phyloP scores from a whole-genome alignment of 768 basidiomycete genomes.

The Leccinum broughii region DNA sequence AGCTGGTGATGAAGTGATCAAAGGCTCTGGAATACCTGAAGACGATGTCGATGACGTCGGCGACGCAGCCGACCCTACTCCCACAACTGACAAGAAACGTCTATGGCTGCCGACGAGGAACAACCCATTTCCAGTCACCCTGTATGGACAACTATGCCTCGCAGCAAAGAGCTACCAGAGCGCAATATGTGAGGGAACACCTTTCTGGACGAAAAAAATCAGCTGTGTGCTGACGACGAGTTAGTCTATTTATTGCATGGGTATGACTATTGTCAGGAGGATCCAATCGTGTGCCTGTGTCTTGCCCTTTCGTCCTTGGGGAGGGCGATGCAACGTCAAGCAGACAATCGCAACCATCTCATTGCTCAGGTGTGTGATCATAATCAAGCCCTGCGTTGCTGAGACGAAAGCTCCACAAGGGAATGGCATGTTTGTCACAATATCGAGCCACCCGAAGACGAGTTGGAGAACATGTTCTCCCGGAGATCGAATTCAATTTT shows the following conservation, averaged over 20 bases:
- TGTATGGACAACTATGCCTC: conserved; percentile 86
- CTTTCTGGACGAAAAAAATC: not conserved
- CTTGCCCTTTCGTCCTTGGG: conserved; percentile 86
- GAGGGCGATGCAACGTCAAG: conserved; percentile 88
- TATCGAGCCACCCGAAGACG: conserved; percentile 68
- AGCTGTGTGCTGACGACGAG: not conserved
- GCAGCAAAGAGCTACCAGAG: conserved; percentile 86
- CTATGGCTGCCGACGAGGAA: conserved; percentile 60
- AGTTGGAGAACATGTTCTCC: conserved; percentile 40
- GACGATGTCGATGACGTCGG: conserved; percentile 37
- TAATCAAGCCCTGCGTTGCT: not conserved
- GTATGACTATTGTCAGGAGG: conserved; percentile 78
- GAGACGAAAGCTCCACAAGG: conserved; percentile 43
- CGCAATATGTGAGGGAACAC: conserved; percentile 70
- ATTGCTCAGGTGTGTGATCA: conserved; percentile 58
- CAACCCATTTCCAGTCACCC: conserved; percentile 66
- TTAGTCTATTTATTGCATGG: conserved; percentile 88
- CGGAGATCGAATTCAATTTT: conserved; percentile 93
- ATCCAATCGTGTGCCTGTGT: conserved; percentile 83
- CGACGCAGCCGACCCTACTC: conserved; percentile 14
- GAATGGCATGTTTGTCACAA: conserved; percentile 77
- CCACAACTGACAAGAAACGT: conserved; percentile 25
- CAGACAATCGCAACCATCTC: conserved; percentile 89
- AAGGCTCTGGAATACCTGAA: conserved; percentile 24
- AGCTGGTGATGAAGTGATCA: conserved; percentile 21